Conservation (phyloP, 176 grass and related monocot genomes). For the Cenchrus fungigraminus region DNA sequence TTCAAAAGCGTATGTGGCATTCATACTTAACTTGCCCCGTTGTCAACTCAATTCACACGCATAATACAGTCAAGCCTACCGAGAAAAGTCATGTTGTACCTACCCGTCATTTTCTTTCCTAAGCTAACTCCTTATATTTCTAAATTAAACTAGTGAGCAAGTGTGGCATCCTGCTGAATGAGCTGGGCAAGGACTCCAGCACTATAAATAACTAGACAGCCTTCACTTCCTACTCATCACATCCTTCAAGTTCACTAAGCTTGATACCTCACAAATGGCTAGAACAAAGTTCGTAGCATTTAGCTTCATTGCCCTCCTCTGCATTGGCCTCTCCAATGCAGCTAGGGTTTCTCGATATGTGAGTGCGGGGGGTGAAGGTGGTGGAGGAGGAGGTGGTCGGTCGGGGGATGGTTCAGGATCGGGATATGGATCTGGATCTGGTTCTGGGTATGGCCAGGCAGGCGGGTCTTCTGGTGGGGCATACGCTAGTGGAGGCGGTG, state of each 20-base stretch:
- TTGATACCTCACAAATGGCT: not conserved
- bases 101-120: not conserved
- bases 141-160: not conserved
- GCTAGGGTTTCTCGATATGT: not conserved
- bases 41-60: not conserved
- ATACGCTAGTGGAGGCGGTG: not conserved
- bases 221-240: not conserved
- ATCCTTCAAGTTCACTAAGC: not conserved
- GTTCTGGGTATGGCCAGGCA: not conserved
- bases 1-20: not conserved
- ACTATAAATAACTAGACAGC: constrained; percentile 28
- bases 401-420: not conserved
- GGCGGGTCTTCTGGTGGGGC: not conserved
- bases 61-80: not conserved
- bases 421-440: not conserved
- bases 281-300: not conserved
- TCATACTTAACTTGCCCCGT: not conserved
- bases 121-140: not conserved
- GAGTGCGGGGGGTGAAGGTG: not conserved
- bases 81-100: not conserved
- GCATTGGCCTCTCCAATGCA: constrained; percentile 27
- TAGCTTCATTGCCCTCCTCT: not conserved
- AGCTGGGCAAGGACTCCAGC: not conserved
- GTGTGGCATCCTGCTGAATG: not conserved
- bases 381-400: not conserved